Base-by-base conservation (phyloP, 768 basidiomycete genomes). In the Fomitopsis pulvina region DNA sequence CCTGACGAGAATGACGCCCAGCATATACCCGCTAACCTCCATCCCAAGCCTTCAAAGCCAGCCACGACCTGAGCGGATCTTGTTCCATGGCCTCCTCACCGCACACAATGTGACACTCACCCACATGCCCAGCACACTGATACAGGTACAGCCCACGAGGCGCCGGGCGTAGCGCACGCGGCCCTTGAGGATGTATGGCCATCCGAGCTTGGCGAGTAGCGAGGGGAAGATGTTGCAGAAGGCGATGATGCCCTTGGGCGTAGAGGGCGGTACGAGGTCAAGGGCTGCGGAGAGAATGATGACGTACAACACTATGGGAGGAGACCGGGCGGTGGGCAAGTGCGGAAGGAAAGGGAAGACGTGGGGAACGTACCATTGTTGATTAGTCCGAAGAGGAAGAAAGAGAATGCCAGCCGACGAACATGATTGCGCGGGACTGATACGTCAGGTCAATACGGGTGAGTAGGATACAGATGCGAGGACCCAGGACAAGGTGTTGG, bases 211-310 rank as follows among this genome's bases (percentile, higher is more conserved):
- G 18, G 90, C 92, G 0, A 84, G 63, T 2, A 98, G 69, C 0
- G 91, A 81, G 0, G 95, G 94, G 11, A 87, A 79, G 48, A 99
- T 96, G 65, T 98, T 98, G 70, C 89, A 94, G 63, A 98, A 92
- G 0, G 87, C 82, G 46, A 98, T 92, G 48, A 98, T 82, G 14
- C 95, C 95, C 63, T 95, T 95, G 0, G 95, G 94, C 0, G 92
- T 95, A 2, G 85, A 78, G 1, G 90, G 83, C 7, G 92, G 88
- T 1, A 96, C 93, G 2, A 99, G 78, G 62, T 99, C 96, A 3
- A 97, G 73, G 1, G 96, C 96, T 5, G 95, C 95, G 1, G 92
- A 95, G 18, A 99, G 79, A 53, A 98, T 96, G 53, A 98, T 87
- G 30, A 99, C 95, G 68, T 98, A 96, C 50, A 95, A 74, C 4